phyloP scores from a whole-genome alignment of 345 rosid genomes.

The Reutealis trisperma region DNA sequence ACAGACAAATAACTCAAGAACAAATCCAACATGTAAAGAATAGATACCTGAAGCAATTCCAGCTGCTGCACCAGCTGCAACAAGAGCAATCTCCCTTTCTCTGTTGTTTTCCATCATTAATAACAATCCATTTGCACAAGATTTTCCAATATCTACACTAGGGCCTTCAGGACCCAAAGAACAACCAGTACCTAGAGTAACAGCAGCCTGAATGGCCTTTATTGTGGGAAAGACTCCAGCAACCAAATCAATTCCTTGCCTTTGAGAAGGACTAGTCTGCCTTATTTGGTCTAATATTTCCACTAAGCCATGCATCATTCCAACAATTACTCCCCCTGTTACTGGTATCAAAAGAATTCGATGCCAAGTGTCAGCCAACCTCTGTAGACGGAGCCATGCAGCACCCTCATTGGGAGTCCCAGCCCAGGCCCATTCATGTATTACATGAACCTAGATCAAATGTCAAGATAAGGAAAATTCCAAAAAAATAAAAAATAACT shows the following conservation, averaged over 20 bases:
- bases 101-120: slow-evolving; percentile 96
- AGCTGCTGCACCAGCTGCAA: slow-evolving; percentile 98
- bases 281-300: slow-evolving; percentile 88
- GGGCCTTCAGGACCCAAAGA: slow-evolving; percentile 99
- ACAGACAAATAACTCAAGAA: background rate
- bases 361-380: slow-evolving; percentile 91
- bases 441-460: slow-evolving; percentile 69
- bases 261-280: slow-evolving; percentile 64
- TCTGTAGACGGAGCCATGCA: slow-evolving; percentile 93
- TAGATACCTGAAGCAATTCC: slow-evolving; percentile 91
- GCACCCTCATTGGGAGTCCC: slow-evolving; percentile 98
- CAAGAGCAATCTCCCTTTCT: slow-evolving; percentile 90
- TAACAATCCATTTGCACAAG: slow-evolving; percentile 89
- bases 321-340: slow-evolving; percentile 91
- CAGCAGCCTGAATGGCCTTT: slow-evolving; percentile 94
- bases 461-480: background rate
- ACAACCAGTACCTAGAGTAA: slow-evolving; percentile 92
- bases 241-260: slow-evolving; percentile 78
- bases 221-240: slow-evolving; percentile 82
- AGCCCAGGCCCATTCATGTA: slow-evolving; percentile 99
- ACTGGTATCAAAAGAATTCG: slow-evolving; percentile 90
- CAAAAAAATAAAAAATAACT: background rate
- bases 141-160: slow-evolving; percentile 96
- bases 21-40: background rate
- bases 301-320: slow-evolving; percentile 96